Evolutionary conservation across 2,329 filamentous ascomycete genomes (phyloP).

Genomic region (Scytalidium lignicola): DNA sequence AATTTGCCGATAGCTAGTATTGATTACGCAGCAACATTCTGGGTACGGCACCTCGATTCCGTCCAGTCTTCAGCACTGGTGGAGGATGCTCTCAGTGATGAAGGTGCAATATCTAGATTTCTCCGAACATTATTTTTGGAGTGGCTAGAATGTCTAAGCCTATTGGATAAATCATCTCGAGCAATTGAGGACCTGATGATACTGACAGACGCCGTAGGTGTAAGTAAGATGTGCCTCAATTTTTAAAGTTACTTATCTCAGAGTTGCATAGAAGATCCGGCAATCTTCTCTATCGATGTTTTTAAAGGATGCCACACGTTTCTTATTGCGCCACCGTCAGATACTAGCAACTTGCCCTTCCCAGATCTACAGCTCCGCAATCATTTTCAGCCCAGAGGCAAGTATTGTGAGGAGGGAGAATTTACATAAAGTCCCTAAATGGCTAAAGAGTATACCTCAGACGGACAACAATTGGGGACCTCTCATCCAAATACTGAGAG

Average conservation of each 20-base stretch:
- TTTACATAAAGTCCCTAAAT: slow-evolving; percentile 9
- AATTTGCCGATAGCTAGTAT: slow-evolving; percentile 8
- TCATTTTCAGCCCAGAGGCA: slow-evolving; percentile 13
- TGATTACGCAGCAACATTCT: slow-evolving; percentile 24
- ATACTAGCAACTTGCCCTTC: slow-evolving; percentile 15
- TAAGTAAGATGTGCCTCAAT: slow-evolving; percentile 9
- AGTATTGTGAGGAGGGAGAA: slow-evolving; percentile 12
- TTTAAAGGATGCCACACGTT: slow-evolving; percentile 14
- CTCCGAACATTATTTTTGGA: slow-evolving; percentile 20
- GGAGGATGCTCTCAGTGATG: slow-evolving; percentile 3
- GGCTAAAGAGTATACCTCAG: slow-evolving; percentile 9
- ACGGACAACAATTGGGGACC: slow-evolving; percentile 11
- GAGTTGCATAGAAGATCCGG: slow-evolving; percentile 1
- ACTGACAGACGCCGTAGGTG: slow-evolving; percentile 10
- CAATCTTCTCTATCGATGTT: slow-evolving; percentile 8
- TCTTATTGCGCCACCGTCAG: slow-evolving; percentile 14
- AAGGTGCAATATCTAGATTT: slow-evolving; percentile 13
- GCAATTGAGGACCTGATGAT: slow-evolving; percentile 13
- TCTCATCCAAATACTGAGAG: slow-evolving; percentile 9
- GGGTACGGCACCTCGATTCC: slow-evolving; percentile 18
- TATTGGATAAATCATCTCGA: slow-evolving; percentile 14
- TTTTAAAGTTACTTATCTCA: slow-evolving; percentile 9
- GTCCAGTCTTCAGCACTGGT: slow-evolving; percentile 6
- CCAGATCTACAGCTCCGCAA: slow-evolving; percentile 14
- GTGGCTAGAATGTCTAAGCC: slow-evolving; percentile 26